Base-by-base conservation (phyloP, 202 grass and related monocot species). In the Setaria viridis region DNA sequence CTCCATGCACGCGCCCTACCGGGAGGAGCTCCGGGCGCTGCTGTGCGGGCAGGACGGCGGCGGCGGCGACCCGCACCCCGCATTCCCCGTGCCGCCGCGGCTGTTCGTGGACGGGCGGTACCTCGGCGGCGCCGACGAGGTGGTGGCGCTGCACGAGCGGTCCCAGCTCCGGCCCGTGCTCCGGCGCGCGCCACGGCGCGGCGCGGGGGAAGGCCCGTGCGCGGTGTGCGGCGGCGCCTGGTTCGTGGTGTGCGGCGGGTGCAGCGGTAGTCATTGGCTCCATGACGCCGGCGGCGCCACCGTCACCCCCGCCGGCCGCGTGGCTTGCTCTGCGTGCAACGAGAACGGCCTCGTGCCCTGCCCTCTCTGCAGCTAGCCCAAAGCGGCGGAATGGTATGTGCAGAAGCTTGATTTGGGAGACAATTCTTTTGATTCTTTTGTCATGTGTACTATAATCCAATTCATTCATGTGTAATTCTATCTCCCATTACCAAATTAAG, bases 301-400 rank as follows among this genome's bases (percentile, higher is more conserved):
- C 25, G 20, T 0, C 34, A 34, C 12, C 4, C 7, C 80, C 15
- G 66, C 14, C 53, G 16, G 9, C 51, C 85, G 88, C 29, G 62
- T 89, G 82, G 85, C 68, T 45, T 99, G 96, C 76, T 59, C 68
- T 1, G 69, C 56, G 9, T 99, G 91, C 70, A 95, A 99, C 80
- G 90, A 95, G 80, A 99, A 99, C 69, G 96, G 91, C 41, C 87
- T 96, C 48, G 82, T 96, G 19, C 85, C 86, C 14, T 99, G 97
- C 47, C 91, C 82, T 17, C 77, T 95, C 37, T 99, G 97, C 84
- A 94, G 88, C 90, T 99, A 68, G 87, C 48, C 39, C 9, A 0
- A 46, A 70, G 43, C 7, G 4, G 25, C 7, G 29, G 71, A 16
- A 11, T 29, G 65, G 81, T 78, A 82, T 41, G 69, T 62, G 66